Conservation (phyloP, 2,329 filamentous ascomycete genomes). For the Escovopsis sp. region DNA sequence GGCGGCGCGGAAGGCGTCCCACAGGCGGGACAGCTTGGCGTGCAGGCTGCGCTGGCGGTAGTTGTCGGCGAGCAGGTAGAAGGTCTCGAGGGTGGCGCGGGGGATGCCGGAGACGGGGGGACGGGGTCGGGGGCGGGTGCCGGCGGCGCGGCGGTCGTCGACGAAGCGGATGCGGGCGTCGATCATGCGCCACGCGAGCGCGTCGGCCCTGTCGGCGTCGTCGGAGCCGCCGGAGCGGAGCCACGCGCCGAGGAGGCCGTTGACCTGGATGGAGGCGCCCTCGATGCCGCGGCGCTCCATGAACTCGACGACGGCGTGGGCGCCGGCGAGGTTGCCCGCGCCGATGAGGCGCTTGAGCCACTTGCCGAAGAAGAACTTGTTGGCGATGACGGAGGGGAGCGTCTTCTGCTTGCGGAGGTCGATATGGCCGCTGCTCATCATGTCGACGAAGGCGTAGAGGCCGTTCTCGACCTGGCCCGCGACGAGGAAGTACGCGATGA, state of each 20-base stretch:
- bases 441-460: constrained; percentile 69
- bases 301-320: constrained; percentile 56
- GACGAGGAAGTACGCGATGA: constrained; percentile 57
- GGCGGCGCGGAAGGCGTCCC: constrained; percentile 45
- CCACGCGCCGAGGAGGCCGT: constrained; percentile 69
- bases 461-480: constrained; percentile 51
- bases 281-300: constrained; percentile 57
- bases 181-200: constrained; percentile 65
- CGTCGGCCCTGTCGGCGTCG: constrained; percentile 47
- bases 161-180: constrained; percentile 50
- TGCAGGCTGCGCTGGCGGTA: constrained; percentile 51
- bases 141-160: constrained; percentile 15
- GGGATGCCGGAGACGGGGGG: constrained; percentile 21
- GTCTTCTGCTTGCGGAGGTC: constrained; percentile 29
- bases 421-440: constrained; percentile 56
- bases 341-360: constrained; percentile 79
- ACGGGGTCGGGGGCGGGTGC: background rate
- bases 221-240: constrained; percentile 45
- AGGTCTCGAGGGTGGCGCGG: constrained; percentile 61
- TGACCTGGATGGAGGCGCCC: constrained; percentile 62
- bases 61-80: constrained; percentile 58
- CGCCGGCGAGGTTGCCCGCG: constrained; percentile 54
- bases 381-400: constrained; percentile 39
- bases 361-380: constrained; percentile 73
- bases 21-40: constrained; percentile 42